Conservation (phyloP, 2,329 filamentous ascomycete species). For the Tolypocladium ophioglossoides region DNA sequence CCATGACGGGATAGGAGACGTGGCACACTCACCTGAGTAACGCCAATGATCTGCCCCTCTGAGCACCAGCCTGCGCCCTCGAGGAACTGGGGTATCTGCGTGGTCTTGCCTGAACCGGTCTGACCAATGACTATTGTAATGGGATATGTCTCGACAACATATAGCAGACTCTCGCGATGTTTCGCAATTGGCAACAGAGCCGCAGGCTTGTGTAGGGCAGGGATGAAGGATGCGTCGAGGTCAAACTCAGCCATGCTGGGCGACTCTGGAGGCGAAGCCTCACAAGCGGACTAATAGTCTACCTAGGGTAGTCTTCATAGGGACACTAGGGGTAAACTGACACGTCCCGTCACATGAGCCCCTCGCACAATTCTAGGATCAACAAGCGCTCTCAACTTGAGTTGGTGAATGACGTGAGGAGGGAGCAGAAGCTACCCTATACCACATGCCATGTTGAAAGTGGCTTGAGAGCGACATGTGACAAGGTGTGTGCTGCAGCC, state of each 20-base stretch:
- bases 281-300: not conserved
- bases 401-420: not conserved
- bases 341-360: not conserved
- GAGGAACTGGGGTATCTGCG: conserved; percentile 87
- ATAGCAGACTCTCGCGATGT: conserved; percentile 69
- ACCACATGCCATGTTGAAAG: not conserved
- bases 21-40: conserved; percentile 67
- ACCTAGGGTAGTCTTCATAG: not conserved
- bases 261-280: not conserved
- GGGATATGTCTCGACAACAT: conserved; percentile 72
- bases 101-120: conserved; percentile 92
- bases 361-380: not conserved
- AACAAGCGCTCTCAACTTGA: not conserved
- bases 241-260: conserved; percentile 44
- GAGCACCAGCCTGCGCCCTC: conserved; percentile 82
- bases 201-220: conserved; percentile 76
- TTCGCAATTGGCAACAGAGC: conserved; percentile 78
- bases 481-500: conserved; percentile 1
- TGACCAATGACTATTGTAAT: conserved; percentile 88
- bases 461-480: not conserved
- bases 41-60: conserved; percentile 70
- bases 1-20: not conserved
- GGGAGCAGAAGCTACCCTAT: not conserved
- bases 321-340: not conserved
- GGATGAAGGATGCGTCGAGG: conserved; percentile 53